phyloP scores from a whole-genome alignment of 768 basidiomycete species.

The Leccinum longicurvipes region DNA sequence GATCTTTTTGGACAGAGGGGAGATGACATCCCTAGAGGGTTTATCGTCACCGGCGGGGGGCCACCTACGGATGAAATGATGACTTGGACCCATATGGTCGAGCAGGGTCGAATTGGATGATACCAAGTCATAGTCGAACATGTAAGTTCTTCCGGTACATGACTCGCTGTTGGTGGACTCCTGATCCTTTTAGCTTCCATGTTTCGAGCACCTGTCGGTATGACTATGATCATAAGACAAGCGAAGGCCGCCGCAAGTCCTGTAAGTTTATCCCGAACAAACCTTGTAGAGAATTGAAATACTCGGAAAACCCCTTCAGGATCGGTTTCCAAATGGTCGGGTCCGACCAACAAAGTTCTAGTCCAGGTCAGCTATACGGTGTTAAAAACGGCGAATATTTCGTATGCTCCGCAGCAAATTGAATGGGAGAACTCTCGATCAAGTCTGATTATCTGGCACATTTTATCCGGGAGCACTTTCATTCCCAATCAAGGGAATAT shows the following conservation, averaged over 20 bases:
- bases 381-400: neutral
- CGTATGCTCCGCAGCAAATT: neutral
- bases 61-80: neutral
- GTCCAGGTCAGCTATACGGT: neutral
- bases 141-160: neutral
- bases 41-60: neutral
- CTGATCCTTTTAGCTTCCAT: neutral
- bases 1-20: neutral
- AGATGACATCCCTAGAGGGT: neutral
- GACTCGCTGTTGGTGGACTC: neutral
- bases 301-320: neutral
- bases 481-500: neutral
- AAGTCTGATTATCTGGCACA: neutral
- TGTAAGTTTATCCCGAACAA: neutral
- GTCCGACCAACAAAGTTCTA: neutral
- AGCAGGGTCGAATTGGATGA: neutral
- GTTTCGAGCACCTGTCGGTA: neutral
- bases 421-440: neutral
- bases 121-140: neutral
- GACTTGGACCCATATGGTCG: neutral
- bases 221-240: neutral
- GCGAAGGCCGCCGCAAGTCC: neutral
- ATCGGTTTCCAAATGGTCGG: neutral
- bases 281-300: neutral
- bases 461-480: neutral